phyloP scores from a whole-genome alignment of 2,329 filamentous ascomycete species.

The Lasiodiplodia sp. region DNA sequence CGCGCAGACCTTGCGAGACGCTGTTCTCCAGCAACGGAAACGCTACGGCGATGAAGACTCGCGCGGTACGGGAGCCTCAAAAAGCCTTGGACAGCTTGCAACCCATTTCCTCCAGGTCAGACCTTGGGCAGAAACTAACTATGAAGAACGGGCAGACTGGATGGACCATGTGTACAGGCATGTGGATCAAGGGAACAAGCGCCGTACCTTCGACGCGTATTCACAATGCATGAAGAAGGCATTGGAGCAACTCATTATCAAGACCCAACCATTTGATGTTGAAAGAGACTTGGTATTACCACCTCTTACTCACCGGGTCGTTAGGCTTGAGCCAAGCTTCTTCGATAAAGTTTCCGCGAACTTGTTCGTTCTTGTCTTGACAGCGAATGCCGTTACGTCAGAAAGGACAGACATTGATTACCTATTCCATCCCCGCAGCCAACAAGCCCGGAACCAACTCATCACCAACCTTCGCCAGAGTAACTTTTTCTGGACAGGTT shows the following conservation, averaged over 20 bases:
- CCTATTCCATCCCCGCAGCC: conserved; percentile 81
- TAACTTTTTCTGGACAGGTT: conserved; percentile 87
- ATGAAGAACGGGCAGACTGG: conserved; percentile 73
- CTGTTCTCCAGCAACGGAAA: conserved; percentile 50
- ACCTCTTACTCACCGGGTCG: conserved; percentile 72
- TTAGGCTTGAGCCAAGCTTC: conserved; percentile 80
- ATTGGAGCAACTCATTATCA: conserved; percentile 80
- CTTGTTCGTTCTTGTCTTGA: conserved; percentile 82
- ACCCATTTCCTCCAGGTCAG: conserved; percentile 75
- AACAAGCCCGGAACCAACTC: conserved; percentile 69
- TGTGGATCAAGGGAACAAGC: conserved; percentile 50
- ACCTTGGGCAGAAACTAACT: conserved; percentile 75
- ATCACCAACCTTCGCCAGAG: conserved; percentile 82
- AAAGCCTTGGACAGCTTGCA: conserved; percentile 69
- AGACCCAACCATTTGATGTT: conserved; percentile 78
- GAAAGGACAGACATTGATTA: conserved; percentile 85
- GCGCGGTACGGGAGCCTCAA: conserved; percentile 52
- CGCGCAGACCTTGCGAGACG: conserved; percentile 34
- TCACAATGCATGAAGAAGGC: conserved; percentile 69
- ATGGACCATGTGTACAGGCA: conserved; percentile 69
- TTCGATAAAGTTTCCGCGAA: conserved; percentile 86
- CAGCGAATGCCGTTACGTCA: conserved; percentile 87
- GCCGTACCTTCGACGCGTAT: conserved; percentile 62
- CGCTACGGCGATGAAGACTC: conserved; percentile 50
- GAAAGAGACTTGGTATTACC: conserved; percentile 70